Evolutionary conservation across 1,284 basidiomycete genomes (phyloP).

Genomic region (Boletellus sp.): DNA sequence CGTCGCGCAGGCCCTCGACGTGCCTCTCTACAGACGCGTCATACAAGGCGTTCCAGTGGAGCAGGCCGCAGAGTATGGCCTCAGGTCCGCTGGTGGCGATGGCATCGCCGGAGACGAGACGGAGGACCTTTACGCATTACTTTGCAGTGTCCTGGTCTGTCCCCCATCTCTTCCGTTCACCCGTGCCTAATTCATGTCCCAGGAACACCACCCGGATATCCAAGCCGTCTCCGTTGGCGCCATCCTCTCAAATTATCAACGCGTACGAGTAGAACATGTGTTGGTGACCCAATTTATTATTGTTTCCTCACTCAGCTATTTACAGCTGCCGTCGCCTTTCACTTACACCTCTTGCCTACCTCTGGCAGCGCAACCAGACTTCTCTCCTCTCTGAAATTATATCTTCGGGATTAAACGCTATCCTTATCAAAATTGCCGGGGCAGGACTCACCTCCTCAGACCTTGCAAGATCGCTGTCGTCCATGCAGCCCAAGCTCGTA

Average conservation of each 20-base stretch:
- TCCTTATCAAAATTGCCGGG: conserved; percentile 96
- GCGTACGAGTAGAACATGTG: conserved; percentile 97
- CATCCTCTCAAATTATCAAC: conserved; percentile 96
- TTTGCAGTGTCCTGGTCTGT: conserved; percentile 75
- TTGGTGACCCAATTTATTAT: conserved; percentile 36
- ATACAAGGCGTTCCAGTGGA: conserved; percentile 84
- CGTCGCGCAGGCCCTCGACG: conserved; percentile 80
- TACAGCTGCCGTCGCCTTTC: conserved; percentile 76
- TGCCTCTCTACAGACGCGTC: conserved; percentile 81
- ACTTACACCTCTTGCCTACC: conserved; percentile 80
- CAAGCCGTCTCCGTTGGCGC: conserved; percentile 92
- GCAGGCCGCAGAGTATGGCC: conserved; percentile 83
- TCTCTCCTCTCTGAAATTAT: conserved; percentile 89
- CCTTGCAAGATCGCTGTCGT: conserved; percentile 73
- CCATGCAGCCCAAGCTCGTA: conserved; percentile 74
- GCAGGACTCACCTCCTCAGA: conserved; percentile 81
- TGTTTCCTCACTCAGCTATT: conserved; percentile 10
- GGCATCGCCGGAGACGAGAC: conserved; percentile 87
- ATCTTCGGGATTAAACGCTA: conserved; percentile 70
- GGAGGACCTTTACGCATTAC: conserved; percentile 85
- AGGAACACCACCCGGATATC: conserved; percentile 80
- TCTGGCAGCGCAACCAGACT: conserved; percentile 92
- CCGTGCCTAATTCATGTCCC: conserved; percentile 3
- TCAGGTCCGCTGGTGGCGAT: conserved; percentile 44
- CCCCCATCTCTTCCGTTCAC: not conserved